phyloP scores from a whole-genome alignment of 305 asterid genomes.

The Fraxinus latifolia region DNA sequence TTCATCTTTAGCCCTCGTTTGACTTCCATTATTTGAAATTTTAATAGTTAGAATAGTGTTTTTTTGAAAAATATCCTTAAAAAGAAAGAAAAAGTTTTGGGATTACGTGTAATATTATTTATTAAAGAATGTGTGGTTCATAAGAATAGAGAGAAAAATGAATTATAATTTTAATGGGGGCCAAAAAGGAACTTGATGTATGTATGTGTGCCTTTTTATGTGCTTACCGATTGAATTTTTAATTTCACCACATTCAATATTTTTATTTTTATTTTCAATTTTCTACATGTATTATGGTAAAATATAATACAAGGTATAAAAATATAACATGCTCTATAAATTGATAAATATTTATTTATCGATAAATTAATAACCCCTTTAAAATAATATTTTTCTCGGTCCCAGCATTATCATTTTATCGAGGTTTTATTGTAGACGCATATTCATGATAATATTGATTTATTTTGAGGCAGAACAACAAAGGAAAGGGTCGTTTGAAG shows the following conservation, averaged over 20 bases:
- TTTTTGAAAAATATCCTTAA: too few relatives aligned
- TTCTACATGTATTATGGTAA: not conserved
- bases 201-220: not conserved
- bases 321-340: not conserved
- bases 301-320: not conserved
- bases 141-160: not conserved
- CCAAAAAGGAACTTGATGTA: not conserved
- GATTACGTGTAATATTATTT: not conserved
- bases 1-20: not conserved
- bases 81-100: too few relatives aligned
- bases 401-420: not conserved
- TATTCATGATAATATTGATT: conserved; percentile 5
- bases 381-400: too few relatives aligned
- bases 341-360: not conserved
- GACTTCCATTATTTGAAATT: not conserved
- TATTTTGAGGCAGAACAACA: conserved; percentile 65
- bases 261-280: not conserved
- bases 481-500: conserved; percentile 88
- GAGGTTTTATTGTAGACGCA: not conserved
- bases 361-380: not conserved
- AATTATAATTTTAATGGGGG: not conserved
- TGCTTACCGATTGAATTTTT: not conserved
- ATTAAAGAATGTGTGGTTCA: not conserved
- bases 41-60: not conserved
- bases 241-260: not conserved